Conservation (phyloP, 2,329 filamentous ascomycete genomes). For the Diplodia sapinea region DNA sequence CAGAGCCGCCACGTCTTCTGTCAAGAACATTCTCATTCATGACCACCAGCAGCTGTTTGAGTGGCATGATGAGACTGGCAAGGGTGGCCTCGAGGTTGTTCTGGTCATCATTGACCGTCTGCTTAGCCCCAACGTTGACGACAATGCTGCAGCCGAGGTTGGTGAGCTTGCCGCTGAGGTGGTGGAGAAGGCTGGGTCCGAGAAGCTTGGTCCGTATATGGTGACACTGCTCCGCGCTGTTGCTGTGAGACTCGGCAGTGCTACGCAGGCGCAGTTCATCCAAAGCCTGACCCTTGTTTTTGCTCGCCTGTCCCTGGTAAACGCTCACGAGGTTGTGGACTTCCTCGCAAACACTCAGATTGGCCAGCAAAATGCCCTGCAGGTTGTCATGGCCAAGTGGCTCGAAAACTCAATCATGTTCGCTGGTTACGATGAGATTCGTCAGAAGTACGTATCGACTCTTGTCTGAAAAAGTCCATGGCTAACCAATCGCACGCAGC, state of each 20-base stretch:
- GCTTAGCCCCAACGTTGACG: conserved; percentile 81
- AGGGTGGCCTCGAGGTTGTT: conserved; percentile 84
- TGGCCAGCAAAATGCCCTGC: conserved; percentile 77
- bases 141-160: conserved; percentile 94
- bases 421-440: conserved; percentile 96
- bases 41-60: conserved; percentile 88
- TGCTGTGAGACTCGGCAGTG: conserved; percentile 80
- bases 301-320: conserved; percentile 83
- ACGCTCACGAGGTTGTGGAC: conserved; percentile 85
- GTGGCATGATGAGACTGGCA: conserved; percentile 79
- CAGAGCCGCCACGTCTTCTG: conserved; percentile 80
- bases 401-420: conserved; percentile 96
- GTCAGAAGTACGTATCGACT: conserved; percentile 77
- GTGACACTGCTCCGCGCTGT: conserved; percentile 88
- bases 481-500: conserved; percentile 52
- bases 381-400: conserved; percentile 93
- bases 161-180: conserved; percentile 92
- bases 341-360: conserved; percentile 88
- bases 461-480: conserved; percentile 7
- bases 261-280: conserved; percentile 86
- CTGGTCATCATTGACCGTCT: conserved; percentile 92
- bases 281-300: conserved; percentile 96
- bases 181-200: conserved; percentile 92
- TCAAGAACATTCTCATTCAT: conserved; percentile 88
- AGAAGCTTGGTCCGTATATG: conserved; percentile 87